Evolutionary conservation across 2,329 filamentous ascomycete genomes (phyloP).

Genomic region (Fusarium liriodendri): DNA sequence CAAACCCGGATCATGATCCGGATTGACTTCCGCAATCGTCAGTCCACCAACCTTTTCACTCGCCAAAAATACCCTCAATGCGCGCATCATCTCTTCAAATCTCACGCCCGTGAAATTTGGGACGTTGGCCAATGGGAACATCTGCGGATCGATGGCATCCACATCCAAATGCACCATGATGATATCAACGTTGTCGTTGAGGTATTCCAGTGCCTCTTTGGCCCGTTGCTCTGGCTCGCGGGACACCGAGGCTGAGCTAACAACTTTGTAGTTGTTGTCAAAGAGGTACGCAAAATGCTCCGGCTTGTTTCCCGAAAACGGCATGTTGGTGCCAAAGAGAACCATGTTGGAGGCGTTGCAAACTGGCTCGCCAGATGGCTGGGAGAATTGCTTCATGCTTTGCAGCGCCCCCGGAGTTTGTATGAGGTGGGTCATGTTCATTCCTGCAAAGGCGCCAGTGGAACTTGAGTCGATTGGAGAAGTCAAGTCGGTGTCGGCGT

Average conservation of each 20-base stretch:
- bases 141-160: conserved; percentile 34
- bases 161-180: conserved; percentile 38
- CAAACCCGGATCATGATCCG: conserved; percentile 33
- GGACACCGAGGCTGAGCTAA: conserved; percentile 28
- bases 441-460: conserved; percentile 34
- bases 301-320: conserved; percentile 30
- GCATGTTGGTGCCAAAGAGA: conserved; percentile 37
- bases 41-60: conserved; percentile 23
- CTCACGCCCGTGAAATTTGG: conserved; percentile 34
- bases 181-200: conserved; percentile 26
- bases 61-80: conserved; percentile 10
- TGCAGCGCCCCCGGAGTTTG: conserved; percentile 13
- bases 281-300: conserved; percentile 39
- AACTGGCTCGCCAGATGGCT: conserved; percentile 24
- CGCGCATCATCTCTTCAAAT: conserved; percentile 36
- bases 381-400: conserved; percentile 32
- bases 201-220: conserved; percentile 22
- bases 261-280: conserved; percentile 33
- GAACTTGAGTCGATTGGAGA: conserved; percentile 31
- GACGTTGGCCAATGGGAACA: conserved; percentile 35
- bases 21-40: conserved; percentile 35
- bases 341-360: conserved; percentile 33
- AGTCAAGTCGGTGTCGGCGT: conserved; percentile 35
- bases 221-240: conserved; percentile 20
- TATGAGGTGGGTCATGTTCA: conserved; percentile 37